Base-by-base conservation (phyloP, 2,329 filamentous ascomycete genomes). In the Aquanectria penicillioides region DNA sequence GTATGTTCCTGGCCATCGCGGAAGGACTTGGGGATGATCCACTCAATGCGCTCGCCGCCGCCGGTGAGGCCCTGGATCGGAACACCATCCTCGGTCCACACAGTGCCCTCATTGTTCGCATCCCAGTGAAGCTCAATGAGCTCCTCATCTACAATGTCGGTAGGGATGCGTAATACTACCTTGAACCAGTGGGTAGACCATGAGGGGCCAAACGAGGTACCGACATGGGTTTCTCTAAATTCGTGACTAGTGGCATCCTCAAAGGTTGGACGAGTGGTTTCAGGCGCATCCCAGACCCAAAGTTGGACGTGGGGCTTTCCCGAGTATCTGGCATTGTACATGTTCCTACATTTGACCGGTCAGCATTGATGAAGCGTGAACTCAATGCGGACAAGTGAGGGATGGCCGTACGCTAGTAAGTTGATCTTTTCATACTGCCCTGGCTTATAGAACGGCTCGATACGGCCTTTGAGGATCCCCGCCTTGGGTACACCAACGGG, bases 181-280 rank as follows among this genome's bases (percentile, higher is more conserved):
- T 89, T 92, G 84, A 99, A 97, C 95, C 95, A 99, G 76, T 98
- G 95, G 8, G 95, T 99, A 2, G 93, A 91, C 95, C 95, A 99
- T 29, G 93, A 95, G 2, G 95, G 95, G 0, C 95, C 95, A 68
- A 98, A 98, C 6, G 82, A 87, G 57, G 90, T 84, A 58, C 94
- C 94, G 52, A 93, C 87, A 15, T 85, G 80, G 8, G 94, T 91
- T 44, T 89, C 84, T 48, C 84, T 85, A 80, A 94, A 99, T 6
- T 89, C 80, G 66, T 96, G 88, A 43, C 80, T 81, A n/a, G 83
- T 80, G 6, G 94, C 94, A 54, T 97, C 92, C 63, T 94, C 80
- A 79, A 99, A 99, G 4, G 89, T 89, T 2, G 95, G 95, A 13
- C 95, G 88, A 22, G 88, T 83, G 47, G 92, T 87, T 69, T 89